Evolutionary conservation across 2,329 filamentous ascomycete genomes (phyloP).

Genomic region (Ophiostoma sp.): DNA sequence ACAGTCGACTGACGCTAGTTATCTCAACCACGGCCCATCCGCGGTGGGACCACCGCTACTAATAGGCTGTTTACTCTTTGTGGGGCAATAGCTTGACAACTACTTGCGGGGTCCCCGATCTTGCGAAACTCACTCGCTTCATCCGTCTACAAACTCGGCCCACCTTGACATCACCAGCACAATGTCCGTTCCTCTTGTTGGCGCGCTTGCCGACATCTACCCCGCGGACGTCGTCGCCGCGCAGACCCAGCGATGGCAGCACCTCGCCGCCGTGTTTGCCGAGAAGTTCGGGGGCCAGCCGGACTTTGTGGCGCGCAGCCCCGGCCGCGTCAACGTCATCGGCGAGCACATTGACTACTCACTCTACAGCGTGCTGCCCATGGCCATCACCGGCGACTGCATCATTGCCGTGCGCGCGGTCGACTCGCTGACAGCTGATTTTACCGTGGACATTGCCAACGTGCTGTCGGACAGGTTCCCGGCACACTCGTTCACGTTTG

Average conservation of each 20-base stretch:
- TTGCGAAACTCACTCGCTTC: background rate
- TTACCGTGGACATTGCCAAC: slow-evolving; percentile 73
- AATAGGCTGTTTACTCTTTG: background rate
- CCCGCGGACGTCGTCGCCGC: slow-evolving; percentile 61
- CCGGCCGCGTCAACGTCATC: slow-evolving; percentile 95
- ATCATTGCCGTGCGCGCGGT: slow-evolving; percentile 68
- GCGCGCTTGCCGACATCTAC: slow-evolving; percentile 76
- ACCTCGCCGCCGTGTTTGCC: slow-evolving; percentile 65
- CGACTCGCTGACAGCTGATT: slow-evolving; percentile 29
- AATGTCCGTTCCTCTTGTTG: slow-evolving; percentile 68
- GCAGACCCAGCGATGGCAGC: slow-evolving; percentile 70
- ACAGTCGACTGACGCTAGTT: no score
- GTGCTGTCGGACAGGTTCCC: slow-evolving; percentile 71
- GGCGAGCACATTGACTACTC: slow-evolving; percentile 99
- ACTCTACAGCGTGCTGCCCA: slow-evolving; percentile 89
- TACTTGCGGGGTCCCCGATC: background rate
- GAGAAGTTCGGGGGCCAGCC: slow-evolving; percentile 62
- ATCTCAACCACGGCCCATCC: background rate
- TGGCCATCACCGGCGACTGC: slow-evolving; percentile 88
- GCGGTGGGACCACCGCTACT: background rate
- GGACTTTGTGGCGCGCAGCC: slow-evolving; percentile 81
- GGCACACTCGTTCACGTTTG: slow-evolving; percentile 66
- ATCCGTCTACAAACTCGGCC: no score
- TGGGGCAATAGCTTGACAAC: background rate
- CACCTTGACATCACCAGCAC: background rate